phyloP scores from a whole-genome alignment of 192 early-diverging fungal genomes.

The Thamnidium elegans region DNA sequence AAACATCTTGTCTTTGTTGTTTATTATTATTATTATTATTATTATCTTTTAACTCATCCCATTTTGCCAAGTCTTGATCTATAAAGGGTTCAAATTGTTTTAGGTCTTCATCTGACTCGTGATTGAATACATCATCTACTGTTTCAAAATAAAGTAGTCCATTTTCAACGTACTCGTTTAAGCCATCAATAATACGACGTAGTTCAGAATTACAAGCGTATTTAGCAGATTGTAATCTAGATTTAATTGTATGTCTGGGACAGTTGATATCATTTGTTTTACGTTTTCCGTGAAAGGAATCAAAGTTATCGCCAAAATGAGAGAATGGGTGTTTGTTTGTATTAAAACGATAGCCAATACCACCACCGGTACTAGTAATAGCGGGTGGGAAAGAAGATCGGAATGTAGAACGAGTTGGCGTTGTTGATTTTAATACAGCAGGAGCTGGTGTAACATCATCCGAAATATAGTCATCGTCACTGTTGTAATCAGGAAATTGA shows the following conservation, averaged over 20 bases:
- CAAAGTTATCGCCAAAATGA: not conserved
- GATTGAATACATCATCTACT: slow-evolving; percentile 25
- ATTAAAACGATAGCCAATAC: slow-evolving; percentile 10
- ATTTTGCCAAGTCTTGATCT: no score
- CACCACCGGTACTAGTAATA: not conserved
- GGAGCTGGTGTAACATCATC: not conserved
- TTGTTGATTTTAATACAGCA: not conserved
- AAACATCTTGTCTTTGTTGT: not conserved
- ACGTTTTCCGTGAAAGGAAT: not conserved
- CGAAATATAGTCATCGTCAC: not conserved
- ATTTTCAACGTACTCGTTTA: slow-evolving; percentile 66
- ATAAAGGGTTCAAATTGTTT: no score
- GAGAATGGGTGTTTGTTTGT: slow-evolving; percentile 2
- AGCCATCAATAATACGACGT: slow-evolving; percentile 59
- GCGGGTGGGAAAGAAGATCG: not conserved
- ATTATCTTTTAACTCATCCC: no score
- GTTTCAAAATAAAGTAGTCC: slow-evolving; percentile 47
- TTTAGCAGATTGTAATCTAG: slow-evolving; percentile 36
- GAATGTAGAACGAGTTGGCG: slow-evolving; percentile 1
- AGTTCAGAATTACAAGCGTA: slow-evolving; percentile 57
- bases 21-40: no score
- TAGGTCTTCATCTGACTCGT: not conserved
- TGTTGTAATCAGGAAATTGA: not conserved
- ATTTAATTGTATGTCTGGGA: slow-evolving; percentile 25
- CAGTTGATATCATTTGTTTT: not conserved